These are phyloP conservation scores for Lyophyllum semitale DNA, from an alignment of 768 basidiomycete species.

Conservation along the genomic window DNA sequence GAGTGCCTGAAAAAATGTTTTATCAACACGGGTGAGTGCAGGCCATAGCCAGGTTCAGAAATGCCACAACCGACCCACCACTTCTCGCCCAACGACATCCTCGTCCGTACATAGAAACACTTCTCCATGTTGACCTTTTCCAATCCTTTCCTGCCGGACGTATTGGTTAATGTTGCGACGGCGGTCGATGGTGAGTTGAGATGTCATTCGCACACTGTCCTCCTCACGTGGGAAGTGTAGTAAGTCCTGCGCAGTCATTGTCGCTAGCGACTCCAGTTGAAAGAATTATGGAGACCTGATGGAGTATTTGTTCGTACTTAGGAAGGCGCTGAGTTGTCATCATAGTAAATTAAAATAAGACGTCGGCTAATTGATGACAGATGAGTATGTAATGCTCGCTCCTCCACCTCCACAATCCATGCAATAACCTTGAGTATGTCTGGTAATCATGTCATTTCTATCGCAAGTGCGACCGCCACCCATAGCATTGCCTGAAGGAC, in stretches of 20 bases:
- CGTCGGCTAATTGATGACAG: slow-evolving; percentile 3
- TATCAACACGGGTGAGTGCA: not conserved
- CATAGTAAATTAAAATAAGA: not conserved
- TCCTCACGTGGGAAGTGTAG: slow-evolving; percentile 28
- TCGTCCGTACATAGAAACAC: slow-evolving; percentile 67
- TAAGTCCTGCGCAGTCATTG: not conserved
- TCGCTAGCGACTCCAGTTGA: not conserved
- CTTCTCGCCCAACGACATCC: slow-evolving; percentile 32
- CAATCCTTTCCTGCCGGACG: slow-evolving; percentile 38
- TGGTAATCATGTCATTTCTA: not conserved
- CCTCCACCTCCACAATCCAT: not conserved
- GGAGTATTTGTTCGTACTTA: not conserved
- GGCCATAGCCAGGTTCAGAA: not conserved
- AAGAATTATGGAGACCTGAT: not conserved
- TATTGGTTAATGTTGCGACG: slow-evolving; percentile 70
- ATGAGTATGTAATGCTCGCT: not conserved
- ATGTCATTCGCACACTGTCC: slow-evolving; percentile 47
- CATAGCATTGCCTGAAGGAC: not conserved
- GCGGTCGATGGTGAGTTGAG: slow-evolving; percentile 33
- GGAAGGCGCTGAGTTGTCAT: not conserved
- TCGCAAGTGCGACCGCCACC: not conserved
- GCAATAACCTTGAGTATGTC: not conserved
- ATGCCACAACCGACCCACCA: slow-evolving; percentile 39
- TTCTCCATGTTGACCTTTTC: slow-evolving; percentile 53
- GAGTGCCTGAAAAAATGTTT: slow-evolving; percentile 51